Conservation (phyloP, 352 stramenopile genomes). For the Pythium guiyangense region DNA sequence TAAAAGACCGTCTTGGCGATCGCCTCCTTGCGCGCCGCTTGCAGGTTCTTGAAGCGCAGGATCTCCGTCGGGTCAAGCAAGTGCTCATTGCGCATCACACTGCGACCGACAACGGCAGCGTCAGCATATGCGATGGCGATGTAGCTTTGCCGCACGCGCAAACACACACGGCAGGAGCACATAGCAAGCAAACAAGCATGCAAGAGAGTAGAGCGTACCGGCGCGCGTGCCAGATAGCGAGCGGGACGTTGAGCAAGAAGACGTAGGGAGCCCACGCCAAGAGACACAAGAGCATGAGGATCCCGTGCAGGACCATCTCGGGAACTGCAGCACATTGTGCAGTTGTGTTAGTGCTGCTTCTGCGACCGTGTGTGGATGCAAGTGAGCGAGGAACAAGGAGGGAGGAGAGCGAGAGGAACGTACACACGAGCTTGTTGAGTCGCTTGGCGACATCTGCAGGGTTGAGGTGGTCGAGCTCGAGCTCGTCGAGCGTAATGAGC, state of each 20-base stretch:
- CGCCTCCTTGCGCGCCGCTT: constrained; percentile 66
- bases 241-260: constrained; percentile 74
- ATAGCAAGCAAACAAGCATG: too few relatives aligned
- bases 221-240: constrained; percentile 68
- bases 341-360: not conserved
- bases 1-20: constrained; percentile 87
- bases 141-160: not conserved
- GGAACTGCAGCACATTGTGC: constrained; percentile 29
- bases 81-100: constrained; percentile 74
- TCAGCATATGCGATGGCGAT: not conserved
- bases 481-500: constrained; percentile 82
- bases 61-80: constrained; percentile 85
- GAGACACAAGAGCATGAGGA: constrained; percentile 74
- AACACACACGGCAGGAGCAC: not conserved
- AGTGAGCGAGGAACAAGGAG: too few relatives aligned
- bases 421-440: constrained; percentile 84
- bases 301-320: constrained; percentile 74
- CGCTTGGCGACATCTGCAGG: constrained; percentile 78
- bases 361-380: not conserved
- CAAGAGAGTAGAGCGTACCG: constrained; percentile 36
- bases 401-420: constrained; percentile 12
- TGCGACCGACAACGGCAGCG: constrained; percentile 8
- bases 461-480: constrained; percentile 86
- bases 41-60: constrained; percentile 83
- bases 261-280: constrained; percentile 73